Evolutionary conservation across 139 green algal genomes (phyloP), one percentile per base, ranked within the genome.

Genomic region (Haematococcus sp.): DNA sequence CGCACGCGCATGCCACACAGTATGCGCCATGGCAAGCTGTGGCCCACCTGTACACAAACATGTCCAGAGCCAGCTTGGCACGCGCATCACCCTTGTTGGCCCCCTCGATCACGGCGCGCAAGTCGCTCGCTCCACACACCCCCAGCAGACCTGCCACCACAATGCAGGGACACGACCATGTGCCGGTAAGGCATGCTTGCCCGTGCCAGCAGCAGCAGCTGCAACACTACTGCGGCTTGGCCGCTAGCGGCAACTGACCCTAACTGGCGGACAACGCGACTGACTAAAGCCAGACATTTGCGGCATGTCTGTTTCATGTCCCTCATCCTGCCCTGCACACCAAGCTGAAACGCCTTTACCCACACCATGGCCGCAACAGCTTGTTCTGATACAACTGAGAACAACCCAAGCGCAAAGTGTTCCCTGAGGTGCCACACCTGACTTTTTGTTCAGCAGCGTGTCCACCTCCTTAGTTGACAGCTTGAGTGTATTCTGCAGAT

Each of bases 381-480:
- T n/a, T n/a, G n/a, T n/a, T n/a, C n/a, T n/a, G n/a, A n/a, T n/a
- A n/a, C n/a, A n/a, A n/a, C n/a, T n/a, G n/a, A n/a, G n/a, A n/a
- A n/a, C n/a, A n/a, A n/a, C n/a, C n/a, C n/a, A n/a, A n/a, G n/a
- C n/a, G n/a, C n/a, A n/a, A n/a, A n/a, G n/a, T n/a, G n/a, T n/a
- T n/a, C n/a, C n/a, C n/a, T n/a, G n/a, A 49, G 40, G 40, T 60
- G 64, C 25, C 43, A 3, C 43, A 76, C 77, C 77, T 43, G 77
- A 84, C 68, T 92, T 83, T 76, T 97, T 97, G 84, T 98, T 98
- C 28, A 98, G 68, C 1, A 96, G 61, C 9, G 64, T 83, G 79
- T 94, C 66, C 0, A 55, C 60, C 30, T 82, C 70, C 56, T 83
- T 43, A 0, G 68, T 23, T 7, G 22, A 43, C 68, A 93, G 75